These are phyloP conservation scores for Trichosporon sp. DNA, from an alignment of 1,284 basidiomycete genomes.

Conservation along the genomic window DNA sequence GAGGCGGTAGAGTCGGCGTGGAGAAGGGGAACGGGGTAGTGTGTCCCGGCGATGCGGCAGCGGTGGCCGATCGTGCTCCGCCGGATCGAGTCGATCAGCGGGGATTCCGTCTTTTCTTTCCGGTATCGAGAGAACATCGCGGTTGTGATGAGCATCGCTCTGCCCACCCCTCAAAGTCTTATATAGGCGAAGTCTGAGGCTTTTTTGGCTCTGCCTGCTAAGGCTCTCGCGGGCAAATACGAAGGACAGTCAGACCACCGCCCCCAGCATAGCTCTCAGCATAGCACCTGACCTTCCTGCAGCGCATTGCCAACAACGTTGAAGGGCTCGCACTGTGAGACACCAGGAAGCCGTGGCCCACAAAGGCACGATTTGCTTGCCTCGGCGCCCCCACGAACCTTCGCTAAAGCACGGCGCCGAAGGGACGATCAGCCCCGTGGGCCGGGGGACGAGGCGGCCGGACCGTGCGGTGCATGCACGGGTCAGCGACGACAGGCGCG, in stretches of 20 bases:
- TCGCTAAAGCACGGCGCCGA: too few relatives aligned
- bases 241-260: neutral
- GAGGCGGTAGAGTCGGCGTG: constrained; percentile 14
- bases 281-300: neutral
- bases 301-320: neutral
- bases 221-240: neutral
- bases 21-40: constrained; percentile 4
- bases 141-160: neutral
- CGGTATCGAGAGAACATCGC: neutral
- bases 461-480: neutral
- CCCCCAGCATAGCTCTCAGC: neutral
- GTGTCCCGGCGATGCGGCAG: neutral
- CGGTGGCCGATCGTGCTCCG: constrained; percentile 2
- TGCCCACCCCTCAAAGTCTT: neutral
- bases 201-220: too few relatives aligned
- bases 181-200: too few relatives aligned
- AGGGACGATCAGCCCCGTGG: too few relatives aligned
- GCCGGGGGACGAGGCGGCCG: too few relatives aligned
- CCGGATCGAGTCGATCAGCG: neutral
- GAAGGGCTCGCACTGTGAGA: neutral
- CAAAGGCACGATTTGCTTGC: neutral
- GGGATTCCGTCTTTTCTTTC: neutral
- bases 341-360: neutral
- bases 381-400: neutral
- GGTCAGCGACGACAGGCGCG: neutral